Base-by-base conservation (phyloP, 2,329 filamentous ascomycete species). In the Sphaerostilbella broomeana region DNA sequence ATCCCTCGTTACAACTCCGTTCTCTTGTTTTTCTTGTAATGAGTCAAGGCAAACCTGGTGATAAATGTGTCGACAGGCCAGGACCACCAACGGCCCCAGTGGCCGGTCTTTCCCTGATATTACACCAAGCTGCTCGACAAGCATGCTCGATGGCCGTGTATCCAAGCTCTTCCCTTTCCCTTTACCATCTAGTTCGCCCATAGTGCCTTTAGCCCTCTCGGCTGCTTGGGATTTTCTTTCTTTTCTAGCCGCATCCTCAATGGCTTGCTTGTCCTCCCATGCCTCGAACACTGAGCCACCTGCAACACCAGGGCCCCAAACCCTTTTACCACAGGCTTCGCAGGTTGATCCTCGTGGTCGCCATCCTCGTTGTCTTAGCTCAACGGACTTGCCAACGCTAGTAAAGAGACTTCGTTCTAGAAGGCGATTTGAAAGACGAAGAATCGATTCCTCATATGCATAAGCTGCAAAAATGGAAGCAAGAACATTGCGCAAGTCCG, bases 381-480 rank as follows among this genome's bases (percentile, higher is more conserved):
- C 71, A 6, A 84, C 78, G 5, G 87, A 81, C 50, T 85, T 76
- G 29, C 79, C 71, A 24, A 98, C 86, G 47, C 86, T 83, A 27
- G 84, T 76, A 53, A 97, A 98, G 5, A 95, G 72, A 53, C 92
- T 92, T 50, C 87, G 82, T 47, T 94, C 89, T 0, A 98, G 71
- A 40, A 98, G 79, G 4, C 83, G 75, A 57, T 90, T 94, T 1
- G 92, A 87, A 3, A 98, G 75, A 2, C 76, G 73, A 15, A 98
- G 73, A 12, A 98, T 85, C 1, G 85, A 89, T 58, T 90, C 86
- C 60, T 98, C 92, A 57, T 97, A 95, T 0, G 88, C 83, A 58
- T 98, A 98, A 0, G 92, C 90, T 0, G 90, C 81, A 63, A 98
- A 97, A 40, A 98, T 90, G 10, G 89, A 92, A 1, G 79, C 71